phyloP scores from a whole-genome alignment of 257 asterid genomes.

The Thymus quinquecostatus region DNA sequence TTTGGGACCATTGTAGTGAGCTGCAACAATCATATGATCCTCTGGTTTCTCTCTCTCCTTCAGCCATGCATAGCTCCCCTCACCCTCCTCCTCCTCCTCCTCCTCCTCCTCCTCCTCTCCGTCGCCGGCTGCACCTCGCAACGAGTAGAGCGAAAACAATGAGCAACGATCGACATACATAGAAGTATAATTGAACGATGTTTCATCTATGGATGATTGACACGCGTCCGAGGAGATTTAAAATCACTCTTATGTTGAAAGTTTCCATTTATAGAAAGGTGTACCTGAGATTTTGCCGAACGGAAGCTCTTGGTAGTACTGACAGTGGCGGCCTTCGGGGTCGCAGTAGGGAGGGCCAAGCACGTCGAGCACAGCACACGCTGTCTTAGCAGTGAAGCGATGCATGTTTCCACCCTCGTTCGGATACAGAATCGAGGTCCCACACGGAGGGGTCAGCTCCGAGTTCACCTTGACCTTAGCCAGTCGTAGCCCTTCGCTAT shows the following conservation, averaged over 20 bases:
- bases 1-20: conserved; percentile 67
- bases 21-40: conserved; percentile 58
- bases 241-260: too few relatives aligned
- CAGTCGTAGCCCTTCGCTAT: conserved; percentile 44
- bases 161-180: background rate
- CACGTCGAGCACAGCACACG: conserved; percentile 88
- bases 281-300: conserved; percentile 40
- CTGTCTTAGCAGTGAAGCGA: conserved; percentile 73
- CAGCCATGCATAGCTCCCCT: conserved; percentile 70
- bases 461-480: conserved; percentile 72
- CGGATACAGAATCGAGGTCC: conserved; percentile 72
- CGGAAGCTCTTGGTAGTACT: conserved; percentile 69
- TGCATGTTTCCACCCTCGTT: conserved; percentile 89
- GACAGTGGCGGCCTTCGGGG: conserved; percentile 88
- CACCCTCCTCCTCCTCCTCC: conserved; percentile 38
- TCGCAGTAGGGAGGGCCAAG: conserved; percentile 93
- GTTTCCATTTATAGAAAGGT: too few relatives aligned
- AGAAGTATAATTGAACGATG: too few relatives aligned
- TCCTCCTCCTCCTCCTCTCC: conserved; percentile 21
- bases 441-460: conserved; percentile 66
- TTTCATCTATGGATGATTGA: too few relatives aligned
- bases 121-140: conserved; percentile 37
- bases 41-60: conserved; percentile 77
- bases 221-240: too few relatives aligned
- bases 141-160: background rate